Conservation (phyloP, 2,329 filamentous ascomycete genomes). For the Colletotrichum liaoningense region DNA sequence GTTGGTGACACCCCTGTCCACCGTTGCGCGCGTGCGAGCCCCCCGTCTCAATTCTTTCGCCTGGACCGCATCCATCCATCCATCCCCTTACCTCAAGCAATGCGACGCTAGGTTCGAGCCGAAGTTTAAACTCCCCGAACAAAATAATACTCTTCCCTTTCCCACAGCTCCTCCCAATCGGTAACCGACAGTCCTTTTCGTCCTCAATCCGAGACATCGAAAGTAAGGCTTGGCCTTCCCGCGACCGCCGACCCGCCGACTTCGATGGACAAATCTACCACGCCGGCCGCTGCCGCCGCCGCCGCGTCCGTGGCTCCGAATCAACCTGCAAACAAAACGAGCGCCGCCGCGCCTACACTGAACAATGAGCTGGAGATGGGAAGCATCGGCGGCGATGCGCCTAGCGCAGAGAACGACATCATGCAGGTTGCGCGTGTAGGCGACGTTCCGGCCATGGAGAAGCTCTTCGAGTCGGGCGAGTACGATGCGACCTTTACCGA, state of each 20-base stretch:
- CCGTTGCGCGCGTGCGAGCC: not conserved
- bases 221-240: not conserved
- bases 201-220: conserved; percentile 2
- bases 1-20: not conserved
- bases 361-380: conserved; percentile 69
- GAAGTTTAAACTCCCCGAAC: conserved; percentile 15
- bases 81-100: conserved; percentile 15
- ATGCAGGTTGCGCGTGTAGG: conserved; percentile 95
- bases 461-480: conserved; percentile 85
- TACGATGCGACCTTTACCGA: conserved; percentile 87
- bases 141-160: not conserved
- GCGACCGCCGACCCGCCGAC: conserved; percentile 17
- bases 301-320: conserved; percentile 58
- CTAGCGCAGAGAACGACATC: conserved; percentile 76
- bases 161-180: not conserved
- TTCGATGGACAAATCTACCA: conserved; percentile 55
- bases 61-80: not conserved
- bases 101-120: conserved; percentile 34
- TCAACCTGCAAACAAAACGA: conserved; percentile 66
- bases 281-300: conserved; percentile 48
- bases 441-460: conserved; percentile 87
- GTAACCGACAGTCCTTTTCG: not conserved
- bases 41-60: not conserved
- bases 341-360: conserved; percentile 65
- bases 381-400: conserved; percentile 54